These are phyloP conservation scores for Kokia cookei DNA, from an alignment of 441 rosid species.

Conservation along the genomic window DNA sequence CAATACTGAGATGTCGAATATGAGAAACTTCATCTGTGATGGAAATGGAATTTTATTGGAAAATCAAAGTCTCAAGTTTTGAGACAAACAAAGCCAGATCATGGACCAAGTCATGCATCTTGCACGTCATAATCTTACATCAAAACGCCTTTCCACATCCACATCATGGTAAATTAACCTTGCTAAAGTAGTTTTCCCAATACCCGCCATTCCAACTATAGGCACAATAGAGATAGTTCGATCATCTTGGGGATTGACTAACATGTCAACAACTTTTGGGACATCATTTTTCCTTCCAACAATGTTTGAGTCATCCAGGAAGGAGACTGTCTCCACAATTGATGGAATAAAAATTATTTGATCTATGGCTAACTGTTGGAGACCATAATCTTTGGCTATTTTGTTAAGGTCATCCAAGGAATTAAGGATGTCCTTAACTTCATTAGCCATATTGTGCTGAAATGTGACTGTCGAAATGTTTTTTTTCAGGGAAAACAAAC, in stretches of 20 bases:
- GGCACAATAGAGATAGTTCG: slow-evolving; percentile 8
- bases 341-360: background rate
- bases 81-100: slow-evolving; percentile 14
- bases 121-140: slow-evolving; percentile 8
- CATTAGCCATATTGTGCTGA: background rate
- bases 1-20: background rate
- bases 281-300: background rate
- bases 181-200: slow-evolving; percentile 16
- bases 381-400: background rate
- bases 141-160: slow-evolving; percentile 17
- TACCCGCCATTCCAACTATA: background rate
- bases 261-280: background rate
- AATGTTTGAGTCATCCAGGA: background rate
- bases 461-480: background rate
- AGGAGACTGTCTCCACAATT: background rate
- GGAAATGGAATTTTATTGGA: background rate
- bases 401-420: background rate
- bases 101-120: slow-evolving; percentile 4
- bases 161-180: slow-evolving; percentile 21
- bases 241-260: background rate
- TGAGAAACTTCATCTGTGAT: background rate
- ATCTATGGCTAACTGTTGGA: background rate
- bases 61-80: background rate
- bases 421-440: background rate
- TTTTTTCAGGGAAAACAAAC: background rate